A percentile compares a stretch with the other conserved stretches of the same genome.
phyloP scores from a whole-genome alignment of 2,329 filamentous ascomycete species.

The Orbilia brochopaga region DNA sequence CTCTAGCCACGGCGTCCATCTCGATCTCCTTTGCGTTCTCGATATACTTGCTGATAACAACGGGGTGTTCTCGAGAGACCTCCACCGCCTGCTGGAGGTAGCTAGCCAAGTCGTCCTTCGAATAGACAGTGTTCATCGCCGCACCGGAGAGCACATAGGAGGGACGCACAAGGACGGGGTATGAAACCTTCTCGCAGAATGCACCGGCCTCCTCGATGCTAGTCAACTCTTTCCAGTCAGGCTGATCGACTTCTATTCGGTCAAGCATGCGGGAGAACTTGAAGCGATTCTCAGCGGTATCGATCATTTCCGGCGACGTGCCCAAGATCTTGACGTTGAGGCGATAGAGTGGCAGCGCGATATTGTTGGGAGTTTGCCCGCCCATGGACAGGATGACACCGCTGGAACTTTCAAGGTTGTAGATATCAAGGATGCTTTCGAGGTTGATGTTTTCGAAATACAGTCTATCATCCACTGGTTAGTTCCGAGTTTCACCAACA shows the following conservation, averaged over 20 bases:
- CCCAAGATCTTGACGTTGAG: conserved; percentile 90
- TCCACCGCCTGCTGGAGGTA: conserved; percentile 90
- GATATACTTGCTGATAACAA: conserved; percentile 99
- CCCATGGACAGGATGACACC: conserved; percentile 95
- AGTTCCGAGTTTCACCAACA: not conserved
- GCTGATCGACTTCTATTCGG: conserved; percentile 91
- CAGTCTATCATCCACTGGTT: conserved; percentile 59
- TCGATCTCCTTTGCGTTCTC: conserved; percentile 99
- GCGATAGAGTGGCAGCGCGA: conserved; percentile 85
- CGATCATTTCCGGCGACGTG: conserved; percentile 98
- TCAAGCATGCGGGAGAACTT: conserved; percentile 99
- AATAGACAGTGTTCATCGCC: conserved; percentile 99
- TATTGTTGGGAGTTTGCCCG: conserved; percentile 97
- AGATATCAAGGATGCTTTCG: conserved; percentile 91
- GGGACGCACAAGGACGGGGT: conserved; percentile 91
- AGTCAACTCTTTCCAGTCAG: conserved; percentile 95
- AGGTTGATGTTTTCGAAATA: conserved; percentile 97
- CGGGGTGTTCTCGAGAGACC: conserved; percentile 92
- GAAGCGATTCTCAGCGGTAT: conserved; percentile 94
- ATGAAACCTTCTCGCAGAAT: conserved; percentile 87
- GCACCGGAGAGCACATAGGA: conserved; percentile 97
- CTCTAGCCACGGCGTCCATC: conserved; percentile 95
- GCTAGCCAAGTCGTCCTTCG: conserved; percentile 84
- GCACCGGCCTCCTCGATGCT: conserved; percentile 86
- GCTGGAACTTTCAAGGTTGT: conserved; percentile 79